phyloP scores from a whole-genome alignment of 345 rosid genomes.

The Noccaea caerulescens region DNA sequence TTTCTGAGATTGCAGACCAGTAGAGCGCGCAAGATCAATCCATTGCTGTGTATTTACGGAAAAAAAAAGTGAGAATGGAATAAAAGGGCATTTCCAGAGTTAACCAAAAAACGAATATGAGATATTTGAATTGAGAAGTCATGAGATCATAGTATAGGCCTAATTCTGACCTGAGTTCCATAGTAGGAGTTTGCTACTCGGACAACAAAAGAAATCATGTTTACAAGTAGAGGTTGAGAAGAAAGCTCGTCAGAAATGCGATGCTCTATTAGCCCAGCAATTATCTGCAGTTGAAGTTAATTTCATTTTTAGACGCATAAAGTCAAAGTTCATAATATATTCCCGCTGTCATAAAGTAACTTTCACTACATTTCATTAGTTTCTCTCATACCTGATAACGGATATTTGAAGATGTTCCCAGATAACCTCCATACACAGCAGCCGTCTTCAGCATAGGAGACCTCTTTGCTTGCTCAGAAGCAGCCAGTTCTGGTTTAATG shows the following conservation, averaged over 20 bases:
- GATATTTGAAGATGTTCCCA: slow-evolving; percentile 88
- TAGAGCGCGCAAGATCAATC: slow-evolving; percentile 87
- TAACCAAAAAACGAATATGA: not conserved
- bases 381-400: slow-evolving; percentile 73
- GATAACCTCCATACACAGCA: slow-evolving; percentile 67
- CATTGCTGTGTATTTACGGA: slow-evolving; percentile 70
- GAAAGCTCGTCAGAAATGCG: slow-evolving; percentile 75
- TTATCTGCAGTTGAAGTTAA: slow-evolving; percentile 59
- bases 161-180: slow-evolving; percentile 86
- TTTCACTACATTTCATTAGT: not conserved
- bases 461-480: slow-evolving; percentile 59
- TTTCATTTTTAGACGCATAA: slow-evolving; percentile 23
- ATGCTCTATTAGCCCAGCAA: slow-evolving; percentile 92
- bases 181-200: slow-evolving; percentile 86
- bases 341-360: not conserved
- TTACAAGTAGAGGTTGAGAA: slow-evolving; percentile 78
- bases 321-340: slow-evolving; percentile 17
- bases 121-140: slow-evolving; percentile 6
- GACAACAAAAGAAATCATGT: slow-evolving; percentile 76
- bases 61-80: not conserved
- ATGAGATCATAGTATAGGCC: slow-evolving; percentile 24
- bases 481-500: slow-evolving; percentile 57
- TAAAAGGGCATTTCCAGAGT: not conserved
- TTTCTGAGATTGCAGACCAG: slow-evolving; percentile 77
- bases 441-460: slow-evolving; percentile 91